A percentile compares a stretch with the other conserved stretches of the same genome.
These are phyloP conservation scores for Glycyrrhiza uralensis DNA, from an alignment of 306 rosid genomes.

Conservation along the genomic window DNA sequence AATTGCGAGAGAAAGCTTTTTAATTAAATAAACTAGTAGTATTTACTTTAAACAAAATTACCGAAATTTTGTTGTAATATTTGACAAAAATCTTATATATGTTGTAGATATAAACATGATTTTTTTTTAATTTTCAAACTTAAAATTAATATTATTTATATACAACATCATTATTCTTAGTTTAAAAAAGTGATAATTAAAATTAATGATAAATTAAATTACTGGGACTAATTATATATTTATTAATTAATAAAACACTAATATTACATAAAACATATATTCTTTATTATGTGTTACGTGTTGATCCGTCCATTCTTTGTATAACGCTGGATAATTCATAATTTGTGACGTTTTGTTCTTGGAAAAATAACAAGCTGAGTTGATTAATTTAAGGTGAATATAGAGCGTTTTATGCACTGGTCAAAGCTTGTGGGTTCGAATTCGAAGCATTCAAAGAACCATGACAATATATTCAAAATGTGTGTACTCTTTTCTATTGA, in stretches of 20 bases:
- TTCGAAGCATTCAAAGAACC: constrained; percentile 7
- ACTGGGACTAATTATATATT: background rate
- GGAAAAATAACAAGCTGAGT: background rate
- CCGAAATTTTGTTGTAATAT: too few species aligned
- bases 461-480: background rate
- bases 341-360: background rate
- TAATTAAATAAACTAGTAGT: too few species aligned
- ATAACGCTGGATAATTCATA: background rate
- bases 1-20: too few species aligned
- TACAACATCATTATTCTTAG: too few species aligned
- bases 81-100: too few species aligned
- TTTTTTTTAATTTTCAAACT: too few species aligned
- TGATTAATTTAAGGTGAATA: background rate
- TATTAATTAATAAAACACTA: background rate
- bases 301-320: background rate
- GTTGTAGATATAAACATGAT: too few species aligned
- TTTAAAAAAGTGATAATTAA: background rate
- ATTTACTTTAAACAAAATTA: too few species aligned
- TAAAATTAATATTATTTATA: too few species aligned
- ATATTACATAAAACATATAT: background rate
- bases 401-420: background rate
- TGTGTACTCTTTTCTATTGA: background rate
- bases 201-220: background rate
- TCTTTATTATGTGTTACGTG: background rate
- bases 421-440: constrained; percentile 15